Percentiles rank a stretch among this genome's conserved stretches.
Evolutionary conservation across 768 basidiomycete genomes (phyloP).

Genomic region (Mycena pura): DNA sequence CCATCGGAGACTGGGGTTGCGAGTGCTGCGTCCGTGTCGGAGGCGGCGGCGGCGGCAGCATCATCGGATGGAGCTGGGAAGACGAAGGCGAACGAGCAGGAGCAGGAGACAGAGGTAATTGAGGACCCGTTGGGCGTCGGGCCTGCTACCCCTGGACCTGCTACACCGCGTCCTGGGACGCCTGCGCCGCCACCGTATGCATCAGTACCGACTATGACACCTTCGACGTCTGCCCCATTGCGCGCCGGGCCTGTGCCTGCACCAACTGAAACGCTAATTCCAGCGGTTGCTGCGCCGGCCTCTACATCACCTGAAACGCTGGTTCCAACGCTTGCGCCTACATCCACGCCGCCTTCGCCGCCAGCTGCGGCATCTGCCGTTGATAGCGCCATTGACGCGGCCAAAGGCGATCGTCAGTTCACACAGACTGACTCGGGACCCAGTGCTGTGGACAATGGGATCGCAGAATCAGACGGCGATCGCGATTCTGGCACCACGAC

Average conservation of each 20-base stretch:
- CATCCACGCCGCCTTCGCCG: too few species aligned
- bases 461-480: conserved; percentile 16
- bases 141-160: conserved; percentile 1
- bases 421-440: conserved; percentile 18
- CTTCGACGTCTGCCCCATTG: neutral
- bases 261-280: neutral
- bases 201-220: neutral
- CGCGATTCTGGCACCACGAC: neutral
- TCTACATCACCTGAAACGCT: too few species aligned
- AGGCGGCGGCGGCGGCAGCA: neutral
- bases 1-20: conserved; percentile 23
- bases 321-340: neutral
- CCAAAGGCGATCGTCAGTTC: neutral
- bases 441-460: conserved; percentile 25
- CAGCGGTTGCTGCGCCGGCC: too few species aligned
- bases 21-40: conserved; percentile 3
- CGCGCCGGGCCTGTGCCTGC: neutral
- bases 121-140: conserved; percentile 23
- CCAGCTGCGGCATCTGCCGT: neutral
- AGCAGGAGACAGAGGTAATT: conserved; percentile 7
- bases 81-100: too few species aligned
- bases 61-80: too few species aligned
- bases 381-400: neutral
- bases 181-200: neutral
- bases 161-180: conserved; percentile 14